phyloP scores from a whole-genome alignment of 352 stramenopile genomes.

The Lagenidium giganteum region DNA sequence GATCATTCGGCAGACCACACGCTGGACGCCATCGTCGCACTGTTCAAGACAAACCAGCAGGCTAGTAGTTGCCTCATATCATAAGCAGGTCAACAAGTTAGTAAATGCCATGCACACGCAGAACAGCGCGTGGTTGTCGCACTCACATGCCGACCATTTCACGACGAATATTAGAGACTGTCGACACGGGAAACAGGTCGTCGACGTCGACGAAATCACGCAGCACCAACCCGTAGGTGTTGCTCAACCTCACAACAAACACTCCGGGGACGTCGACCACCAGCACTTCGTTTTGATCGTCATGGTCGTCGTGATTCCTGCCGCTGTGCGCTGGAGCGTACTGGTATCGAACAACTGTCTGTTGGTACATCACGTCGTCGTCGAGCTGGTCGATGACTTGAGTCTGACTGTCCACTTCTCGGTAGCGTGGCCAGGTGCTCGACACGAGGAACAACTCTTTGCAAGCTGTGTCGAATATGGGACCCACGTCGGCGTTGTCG shows the following conservation, averaged over 20 bases:
- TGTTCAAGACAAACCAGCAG: slow-evolving; percentile 14
- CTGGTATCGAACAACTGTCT: slow-evolving; percentile 35
- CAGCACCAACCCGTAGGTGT: slow-evolving; percentile 20
- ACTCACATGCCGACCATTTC: slow-evolving; percentile 18
- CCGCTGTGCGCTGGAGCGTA: no score
- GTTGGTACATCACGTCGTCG: slow-evolving; percentile 42
- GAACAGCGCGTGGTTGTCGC: no score
- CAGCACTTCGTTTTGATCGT: slow-evolving; percentile 18
- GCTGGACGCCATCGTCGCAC: slow-evolving; percentile 20
- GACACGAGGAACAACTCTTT: slow-evolving; percentile 24
- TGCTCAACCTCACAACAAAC: slow-evolving; percentile 21
- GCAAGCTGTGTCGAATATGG: slow-evolving; percentile 36
- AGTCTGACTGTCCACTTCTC: slow-evolving; percentile 17
- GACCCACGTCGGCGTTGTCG: slow-evolving; percentile 34
- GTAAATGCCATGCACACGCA: no score
- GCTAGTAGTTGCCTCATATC: no score
- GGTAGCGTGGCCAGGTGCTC: slow-evolving; percentile 45
- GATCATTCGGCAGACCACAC: slow-evolving; percentile 45
- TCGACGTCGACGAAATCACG: slow-evolving; percentile 34
- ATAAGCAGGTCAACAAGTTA: no score
- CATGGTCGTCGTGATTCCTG: no score
- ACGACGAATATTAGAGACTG: slow-evolving; percentile 19
- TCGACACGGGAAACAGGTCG: slow-evolving; percentile 20
- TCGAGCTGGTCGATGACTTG: slow-evolving; percentile 30
- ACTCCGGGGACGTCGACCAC: slow-evolving; percentile 25